Percentiles rank a stretch among this genome's conserved stretches.
Evolutionary conservation across 371 early-diverging fungal species (phyloP).

Genomic region (Fennellomyces sp.): DNA sequence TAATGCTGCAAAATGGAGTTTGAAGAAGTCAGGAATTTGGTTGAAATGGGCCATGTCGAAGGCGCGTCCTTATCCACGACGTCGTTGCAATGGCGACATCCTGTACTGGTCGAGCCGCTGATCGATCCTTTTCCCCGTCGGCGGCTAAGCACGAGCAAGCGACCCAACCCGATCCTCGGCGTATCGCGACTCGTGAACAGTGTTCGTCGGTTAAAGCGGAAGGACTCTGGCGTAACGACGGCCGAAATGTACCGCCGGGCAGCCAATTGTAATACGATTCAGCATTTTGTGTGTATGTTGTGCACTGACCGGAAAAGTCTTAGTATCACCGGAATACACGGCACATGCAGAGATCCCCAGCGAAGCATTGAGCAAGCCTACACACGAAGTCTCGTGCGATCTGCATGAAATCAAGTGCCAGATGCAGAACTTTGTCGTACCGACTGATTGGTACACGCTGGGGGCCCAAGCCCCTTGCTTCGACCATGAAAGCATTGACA

Average conservation of each 20-base stretch:
- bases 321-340: neutral
- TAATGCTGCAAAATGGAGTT: slow-evolving; percentile 5
- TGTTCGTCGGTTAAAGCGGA: slow-evolving; percentile 9
- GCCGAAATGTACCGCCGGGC: neutral
- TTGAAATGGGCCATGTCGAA: slow-evolving; percentile 9
- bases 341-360: neutral
- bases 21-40: slow-evolving; percentile 11
- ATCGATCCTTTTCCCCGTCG: neutral
- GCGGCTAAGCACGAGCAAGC: neutral
- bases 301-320: too few relatives aligned
- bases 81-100: slow-evolving; percentile 5
- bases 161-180: slow-evolving; percentile 7
- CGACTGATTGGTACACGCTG: neutral
- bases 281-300: neutral
- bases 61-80: neutral
- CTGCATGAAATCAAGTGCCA: slow-evolving; percentile 11
- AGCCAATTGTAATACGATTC: neutral
- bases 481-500: neutral
- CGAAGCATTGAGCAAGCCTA: too few relatives aligned
- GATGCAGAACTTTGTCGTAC: slow-evolving; percentile 13
- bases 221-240: neutral
- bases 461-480: neutral
- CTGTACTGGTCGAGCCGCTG: neutral
- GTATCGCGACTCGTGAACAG: slow-evolving; percentile 9
- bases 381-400: neutral